Percentiles rank a stretch among this genome's conserved stretches.
These are phyloP conservation scores for Phaseolus coccineus DNA, from an alignment of 331 rosid species.

Conservation along the genomic window DNA sequence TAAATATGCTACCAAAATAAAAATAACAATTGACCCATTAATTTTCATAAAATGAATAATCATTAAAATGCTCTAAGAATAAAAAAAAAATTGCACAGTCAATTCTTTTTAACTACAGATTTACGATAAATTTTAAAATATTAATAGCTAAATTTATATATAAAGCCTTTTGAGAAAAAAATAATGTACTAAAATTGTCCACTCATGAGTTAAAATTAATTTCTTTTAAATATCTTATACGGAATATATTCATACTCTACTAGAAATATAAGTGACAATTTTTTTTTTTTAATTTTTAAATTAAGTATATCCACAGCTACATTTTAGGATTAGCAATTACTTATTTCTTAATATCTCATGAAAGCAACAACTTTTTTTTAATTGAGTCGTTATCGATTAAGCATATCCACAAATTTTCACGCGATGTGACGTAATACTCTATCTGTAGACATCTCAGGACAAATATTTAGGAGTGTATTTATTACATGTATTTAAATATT, in stretches of 20 bases:
- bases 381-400: not conserved
- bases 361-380: not conserved
- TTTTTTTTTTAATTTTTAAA: too few relatives aligned
- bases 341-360: not conserved
- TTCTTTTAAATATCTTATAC: too few relatives aligned
- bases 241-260: not conserved
- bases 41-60: too few relatives aligned
- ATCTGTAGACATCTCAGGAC: not conserved
- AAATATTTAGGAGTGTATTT: not conserved
- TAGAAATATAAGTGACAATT: not conserved
- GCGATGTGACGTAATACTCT: not conserved
- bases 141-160: not conserved
- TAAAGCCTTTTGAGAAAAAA: not conserved
- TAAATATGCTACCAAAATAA: too few relatives aligned
- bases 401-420: not conserved
- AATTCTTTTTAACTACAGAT: not conserved
- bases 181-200: not conserved
- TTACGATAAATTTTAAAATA: not conserved
- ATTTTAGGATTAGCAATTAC: too few relatives aligned
- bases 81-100: too few relatives aligned
- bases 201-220: too few relatives aligned
- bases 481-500: not conserved
- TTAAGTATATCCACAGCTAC: too few relatives aligned
- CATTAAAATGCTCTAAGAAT: too few relatives aligned
- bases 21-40: too few relatives aligned